Percentiles rank a stretch among this genome's conserved stretches.
phyloP scores from a whole-genome alignment of 2,329 filamentous ascomycete species.

The Apiospora marii region DNA sequence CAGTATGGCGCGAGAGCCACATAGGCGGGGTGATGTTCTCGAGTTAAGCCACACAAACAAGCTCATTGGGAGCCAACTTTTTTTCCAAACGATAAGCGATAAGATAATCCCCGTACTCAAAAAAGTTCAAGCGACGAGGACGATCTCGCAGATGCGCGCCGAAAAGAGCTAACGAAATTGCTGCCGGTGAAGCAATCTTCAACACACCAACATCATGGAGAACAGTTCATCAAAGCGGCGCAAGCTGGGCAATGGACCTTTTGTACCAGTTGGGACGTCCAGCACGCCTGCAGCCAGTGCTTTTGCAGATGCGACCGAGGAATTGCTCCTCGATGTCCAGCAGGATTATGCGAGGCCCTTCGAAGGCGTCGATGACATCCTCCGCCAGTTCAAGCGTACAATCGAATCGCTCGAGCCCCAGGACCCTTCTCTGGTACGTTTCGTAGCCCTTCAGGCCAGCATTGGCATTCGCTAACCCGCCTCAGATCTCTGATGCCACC shows the following conservation, averaged over 20 bases:
- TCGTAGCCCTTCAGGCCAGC: neutral
- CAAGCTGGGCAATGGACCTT: slow-evolving; percentile 53
- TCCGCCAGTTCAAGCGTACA: slow-evolving; percentile 60
- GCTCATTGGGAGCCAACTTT: neutral
- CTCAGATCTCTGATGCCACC: slow-evolving; percentile 71
- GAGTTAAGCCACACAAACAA: neutral
- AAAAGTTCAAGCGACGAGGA: slow-evolving; percentile 3
- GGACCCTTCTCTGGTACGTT: slow-evolving; percentile 58
- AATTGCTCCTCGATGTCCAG: slow-evolving; percentile 63
- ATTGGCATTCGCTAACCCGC: slow-evolving; percentile 2
- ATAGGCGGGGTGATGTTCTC: neutral
- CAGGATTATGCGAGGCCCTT: slow-evolving; percentile 60
- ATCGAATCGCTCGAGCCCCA: slow-evolving; percentile 61
- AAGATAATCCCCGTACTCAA: neutral
- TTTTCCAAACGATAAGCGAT: slow-evolving; percentile 32
- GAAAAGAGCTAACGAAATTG: slow-evolving; percentile 13
- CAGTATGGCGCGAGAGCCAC: neutral
- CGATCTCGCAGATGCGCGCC: neutral
- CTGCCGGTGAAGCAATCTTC: neutral
- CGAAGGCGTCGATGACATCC: slow-evolving; percentile 54
- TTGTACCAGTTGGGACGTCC: slow-evolving; percentile 50
- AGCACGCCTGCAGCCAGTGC: slow-evolving; percentile 57
- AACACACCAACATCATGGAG: slow-evolving; percentile 49
- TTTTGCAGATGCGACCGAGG: slow-evolving; percentile 66
- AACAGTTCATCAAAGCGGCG: slow-evolving; percentile 54